phyloP scores from a whole-genome alignment of 83 land plant species.

The Picea engelmannii region DNA sequence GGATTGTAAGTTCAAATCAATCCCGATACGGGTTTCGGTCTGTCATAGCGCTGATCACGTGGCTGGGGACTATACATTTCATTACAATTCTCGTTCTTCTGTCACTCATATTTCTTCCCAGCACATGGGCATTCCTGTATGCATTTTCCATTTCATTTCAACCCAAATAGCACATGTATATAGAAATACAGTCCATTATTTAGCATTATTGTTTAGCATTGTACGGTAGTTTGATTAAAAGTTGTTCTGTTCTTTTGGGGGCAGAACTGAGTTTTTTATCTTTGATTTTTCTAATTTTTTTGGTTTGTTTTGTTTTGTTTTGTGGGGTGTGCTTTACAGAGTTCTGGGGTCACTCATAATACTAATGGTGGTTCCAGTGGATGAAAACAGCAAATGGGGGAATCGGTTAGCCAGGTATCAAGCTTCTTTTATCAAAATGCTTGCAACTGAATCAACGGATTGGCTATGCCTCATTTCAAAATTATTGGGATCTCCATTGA shows the following conservation, averaged over 20 bases:
- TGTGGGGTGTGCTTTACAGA: slow-evolving; percentile 25
- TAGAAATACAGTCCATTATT: neutral
- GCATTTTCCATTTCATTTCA: slow-evolving; percentile 9
- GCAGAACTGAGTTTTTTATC: neutral
- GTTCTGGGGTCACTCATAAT: slow-evolving; percentile 39
- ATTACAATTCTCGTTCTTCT: slow-evolving; percentile 26
- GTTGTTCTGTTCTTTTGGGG: neutral
- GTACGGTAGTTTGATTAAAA: neutral
- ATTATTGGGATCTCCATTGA: neutral
- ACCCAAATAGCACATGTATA: neutral
- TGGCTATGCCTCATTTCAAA: neutral
- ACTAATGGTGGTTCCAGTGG: slow-evolving; percentile 43
- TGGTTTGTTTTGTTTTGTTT: neutral
- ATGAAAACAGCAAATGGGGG: slow-evolving; percentile 35
- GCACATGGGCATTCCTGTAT: slow-evolving; percentile 27
- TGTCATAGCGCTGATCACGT: slow-evolving; percentile 33
- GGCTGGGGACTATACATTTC: slow-evolving; percentile 64
- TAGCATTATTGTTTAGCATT: neutral
- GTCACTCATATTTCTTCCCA: slow-evolving; percentile 48
- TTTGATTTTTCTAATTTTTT: neutral
- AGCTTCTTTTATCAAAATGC: too few species aligned
- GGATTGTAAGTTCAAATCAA: slow-evolving; percentile 18
- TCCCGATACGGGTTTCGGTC: slow-evolving; percentile 27
- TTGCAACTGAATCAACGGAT: neutral
- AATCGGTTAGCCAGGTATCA: slow-evolving; percentile 37